Conservation (phyloP, 139 green algal species). For the Chlorella sp. region DNA sequence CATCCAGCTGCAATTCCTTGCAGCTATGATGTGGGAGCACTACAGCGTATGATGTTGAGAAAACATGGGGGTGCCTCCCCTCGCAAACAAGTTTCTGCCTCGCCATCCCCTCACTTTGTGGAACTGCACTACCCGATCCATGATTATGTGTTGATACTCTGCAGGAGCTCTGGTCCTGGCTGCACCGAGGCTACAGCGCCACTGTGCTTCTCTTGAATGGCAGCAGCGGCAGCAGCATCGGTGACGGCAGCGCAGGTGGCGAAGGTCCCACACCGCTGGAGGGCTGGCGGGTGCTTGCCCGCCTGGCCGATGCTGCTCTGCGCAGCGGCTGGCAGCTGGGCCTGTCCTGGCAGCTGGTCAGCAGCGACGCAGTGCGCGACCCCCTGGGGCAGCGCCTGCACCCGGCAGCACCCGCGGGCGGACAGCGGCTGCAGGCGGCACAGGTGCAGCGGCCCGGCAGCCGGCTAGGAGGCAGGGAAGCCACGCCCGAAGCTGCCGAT, state of each 20-base stretch:
- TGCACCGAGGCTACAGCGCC: neutral
- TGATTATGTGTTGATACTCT: neutral
- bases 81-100: no score
- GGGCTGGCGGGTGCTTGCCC: neutral
- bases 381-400: neutral
- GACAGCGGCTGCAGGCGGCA: neutral
- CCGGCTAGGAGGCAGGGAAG: neutral
- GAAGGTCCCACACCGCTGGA: neutral
- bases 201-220: neutral
- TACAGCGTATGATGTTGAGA: no score
- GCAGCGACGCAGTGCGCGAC: neutral
- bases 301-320: neutral
- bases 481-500: neutral
- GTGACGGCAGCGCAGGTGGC: neutral
- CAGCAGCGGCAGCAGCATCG: neutral
- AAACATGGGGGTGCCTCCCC: no score
- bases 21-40: no score
- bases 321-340: neutral
- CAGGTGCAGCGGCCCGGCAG: neutral
- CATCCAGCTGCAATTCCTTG: neutral
- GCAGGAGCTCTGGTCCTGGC: conserved; percentile 29
- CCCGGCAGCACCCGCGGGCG: neutral
- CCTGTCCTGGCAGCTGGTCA: conserved; percentile 19
- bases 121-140: neutral
- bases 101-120: neutral